Evolutionary conservation across 352 stramenopile genomes (phyloP).

Genomic region (Phytopythium chamaehyphon): DNA sequence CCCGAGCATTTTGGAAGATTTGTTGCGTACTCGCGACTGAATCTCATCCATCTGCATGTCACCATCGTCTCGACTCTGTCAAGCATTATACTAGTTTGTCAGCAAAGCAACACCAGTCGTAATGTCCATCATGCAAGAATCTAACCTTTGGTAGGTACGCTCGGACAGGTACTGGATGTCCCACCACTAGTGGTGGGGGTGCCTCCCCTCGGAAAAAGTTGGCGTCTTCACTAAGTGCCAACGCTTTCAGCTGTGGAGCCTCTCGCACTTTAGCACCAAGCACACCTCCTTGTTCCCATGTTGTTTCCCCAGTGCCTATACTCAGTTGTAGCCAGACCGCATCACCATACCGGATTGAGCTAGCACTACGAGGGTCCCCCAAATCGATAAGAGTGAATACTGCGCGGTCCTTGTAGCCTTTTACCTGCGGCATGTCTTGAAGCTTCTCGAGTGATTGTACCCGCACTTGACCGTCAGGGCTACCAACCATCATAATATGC

Average conservation of each 20-base stretch:
- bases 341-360: constrained; percentile 69
- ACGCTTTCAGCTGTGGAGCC: constrained; percentile 60
- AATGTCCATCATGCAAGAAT: neutral
- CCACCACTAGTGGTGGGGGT: constrained; percentile 41
- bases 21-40: constrained; percentile 75
- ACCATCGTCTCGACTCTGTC: constrained; percentile 55
- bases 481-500: constrained; percentile 64
- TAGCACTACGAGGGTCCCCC: constrained; percentile 55
- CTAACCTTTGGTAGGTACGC: constrained; percentile 71
- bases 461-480: constrained; percentile 53
- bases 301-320: constrained; percentile 52
- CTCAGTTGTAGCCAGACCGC: constrained; percentile 74
- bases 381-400: constrained; percentile 76
- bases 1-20: constrained; percentile 64
- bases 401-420: constrained; percentile 46
- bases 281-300: constrained; percentile 73
- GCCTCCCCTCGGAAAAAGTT: constrained; percentile 37
- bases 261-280: constrained; percentile 72
- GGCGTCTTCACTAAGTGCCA: constrained; percentile 44
- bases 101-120: neutral
- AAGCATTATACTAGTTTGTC: neutral
- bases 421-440: constrained; percentile 33
- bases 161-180: constrained; percentile 51
- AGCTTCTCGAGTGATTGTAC: constrained; percentile 62
- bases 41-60: constrained; percentile 78